phyloP scores from a whole-genome alignment of 2,329 filamentous ascomycete species.

The Fusarium tanahbumbuense region DNA sequence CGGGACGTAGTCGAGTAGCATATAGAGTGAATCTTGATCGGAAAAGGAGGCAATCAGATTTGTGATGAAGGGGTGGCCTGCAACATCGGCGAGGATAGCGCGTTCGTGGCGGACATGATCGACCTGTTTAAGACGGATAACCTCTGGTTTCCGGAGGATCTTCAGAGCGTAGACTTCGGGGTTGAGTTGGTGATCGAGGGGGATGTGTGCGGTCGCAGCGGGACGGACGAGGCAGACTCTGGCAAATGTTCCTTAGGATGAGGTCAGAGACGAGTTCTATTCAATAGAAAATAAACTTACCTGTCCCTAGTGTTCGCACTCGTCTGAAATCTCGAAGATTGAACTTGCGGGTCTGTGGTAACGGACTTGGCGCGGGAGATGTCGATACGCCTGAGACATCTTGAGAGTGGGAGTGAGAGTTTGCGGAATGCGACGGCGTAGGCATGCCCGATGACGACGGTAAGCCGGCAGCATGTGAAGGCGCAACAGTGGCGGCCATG shows the following conservation, averaged over 20 bases:
- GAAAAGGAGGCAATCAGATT: constrained; percentile 82
- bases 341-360: constrained; percentile 48
- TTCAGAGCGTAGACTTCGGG: constrained; percentile 80
- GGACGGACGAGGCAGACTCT: constrained; percentile 82
- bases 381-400: constrained; percentile 23
- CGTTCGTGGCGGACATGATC: constrained; percentile 89
- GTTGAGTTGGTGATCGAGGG: constrained; percentile 51
- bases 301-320: constrained; percentile 81
- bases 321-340: constrained; percentile 71
- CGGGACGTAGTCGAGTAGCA: constrained; percentile 85
- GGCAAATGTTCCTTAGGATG: constrained; percentile 76
- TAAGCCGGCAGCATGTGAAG: constrained; percentile 46
- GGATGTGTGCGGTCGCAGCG: constrained; percentile 61
- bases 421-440: constrained; percentile 36
- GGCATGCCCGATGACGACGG: constrained; percentile 42
- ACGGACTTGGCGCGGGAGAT: constrained; percentile 33
- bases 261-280: constrained; percentile 7
- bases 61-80: constrained; percentile 86
- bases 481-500: constrained; percentile 51
- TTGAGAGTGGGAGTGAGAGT: constrained; percentile 34
- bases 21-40: constrained; percentile 81
- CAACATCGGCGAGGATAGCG: constrained; percentile 79
- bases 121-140: constrained; percentile 86
- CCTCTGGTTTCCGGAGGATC: constrained; percentile 77
- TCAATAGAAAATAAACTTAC: constrained; percentile 55